A percentile compares a stretch with the other conserved stretches of the same genome.
Conservation (phyloP, 768 basidiomycete genomes). For the Russula virescens region DNA sequence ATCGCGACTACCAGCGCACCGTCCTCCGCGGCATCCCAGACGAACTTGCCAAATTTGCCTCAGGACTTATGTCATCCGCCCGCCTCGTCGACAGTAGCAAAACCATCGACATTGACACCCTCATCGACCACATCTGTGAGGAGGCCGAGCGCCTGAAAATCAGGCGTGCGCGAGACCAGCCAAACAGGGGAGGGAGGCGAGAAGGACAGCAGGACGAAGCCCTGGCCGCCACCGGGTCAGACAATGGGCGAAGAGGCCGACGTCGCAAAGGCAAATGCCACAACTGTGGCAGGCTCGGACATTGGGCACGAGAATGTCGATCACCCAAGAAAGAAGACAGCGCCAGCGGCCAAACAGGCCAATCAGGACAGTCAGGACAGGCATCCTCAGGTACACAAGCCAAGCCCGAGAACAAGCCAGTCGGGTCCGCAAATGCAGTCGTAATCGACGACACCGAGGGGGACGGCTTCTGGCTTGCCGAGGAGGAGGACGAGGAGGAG, state of each 20-base stretch:
- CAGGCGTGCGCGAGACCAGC: no score
- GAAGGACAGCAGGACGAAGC: neutral
- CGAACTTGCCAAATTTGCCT: neutral
- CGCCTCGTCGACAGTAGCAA: no score
- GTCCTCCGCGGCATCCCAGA: neutral
- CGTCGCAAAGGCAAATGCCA: slow-evolving; percentile 1
- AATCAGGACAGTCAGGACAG: neutral
- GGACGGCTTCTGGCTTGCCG: neutral
- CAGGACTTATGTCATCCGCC: neutral
- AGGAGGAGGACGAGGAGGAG: neutral
- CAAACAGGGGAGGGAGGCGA: neutral
- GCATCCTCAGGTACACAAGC: neutral
- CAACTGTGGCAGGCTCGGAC: neutral
- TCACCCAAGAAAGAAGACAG: neutral
- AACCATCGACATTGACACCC: neutral
- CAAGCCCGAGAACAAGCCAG: neutral
- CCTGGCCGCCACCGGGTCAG: neutral
- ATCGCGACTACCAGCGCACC: neutral
- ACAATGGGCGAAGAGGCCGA: neutral
- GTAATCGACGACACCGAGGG: neutral
- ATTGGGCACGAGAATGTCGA: neutral
- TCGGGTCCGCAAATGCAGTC: neutral
- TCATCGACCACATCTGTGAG: neutral
- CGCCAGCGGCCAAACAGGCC: no score
- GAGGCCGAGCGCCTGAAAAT: neutral